Conservation (phyloP, 208 protist species). For the Blechomonas ayalai region DNA sequence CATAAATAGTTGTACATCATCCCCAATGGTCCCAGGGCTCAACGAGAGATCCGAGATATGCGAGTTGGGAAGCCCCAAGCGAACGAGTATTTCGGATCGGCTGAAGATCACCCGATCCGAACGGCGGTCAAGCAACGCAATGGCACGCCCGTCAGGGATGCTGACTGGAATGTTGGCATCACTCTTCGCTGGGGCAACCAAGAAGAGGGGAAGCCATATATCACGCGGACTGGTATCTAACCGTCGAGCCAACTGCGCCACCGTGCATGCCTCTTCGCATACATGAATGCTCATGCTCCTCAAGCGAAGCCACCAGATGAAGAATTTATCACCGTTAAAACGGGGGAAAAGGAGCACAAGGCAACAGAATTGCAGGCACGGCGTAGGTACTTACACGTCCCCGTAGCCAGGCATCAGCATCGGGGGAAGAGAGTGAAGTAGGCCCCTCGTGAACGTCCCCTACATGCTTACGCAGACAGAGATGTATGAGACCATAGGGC, state of each 20-base stretch:
- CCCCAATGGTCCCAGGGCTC: slow-evolving; percentile 18
- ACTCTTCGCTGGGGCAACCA: slow-evolving; percentile 9
- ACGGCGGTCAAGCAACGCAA: slow-evolving; percentile 25
- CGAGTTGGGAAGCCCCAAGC: slow-evolving; percentile 12
- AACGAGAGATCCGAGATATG: slow-evolving; percentile 15
- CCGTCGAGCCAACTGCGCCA: slow-evolving; percentile 20
- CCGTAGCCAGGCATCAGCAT: no score
- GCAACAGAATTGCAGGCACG: no score
- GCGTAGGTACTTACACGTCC: no score
- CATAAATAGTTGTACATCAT: slow-evolving; percentile 36
- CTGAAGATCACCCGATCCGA: slow-evolving; percentile 21
- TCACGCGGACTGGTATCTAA: slow-evolving; percentile 16
- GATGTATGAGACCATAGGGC: no score
- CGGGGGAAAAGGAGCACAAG: no score
- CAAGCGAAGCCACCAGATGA: background rate
- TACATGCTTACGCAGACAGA: no score
- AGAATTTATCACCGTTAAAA: no score
- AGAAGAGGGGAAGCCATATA: slow-evolving; percentile 52
- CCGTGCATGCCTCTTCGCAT: slow-evolving; percentile 8
- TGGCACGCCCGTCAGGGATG: slow-evolving; percentile 21
- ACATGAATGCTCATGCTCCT: slow-evolving; percentile 15
- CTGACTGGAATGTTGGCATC: slow-evolving; percentile 14
- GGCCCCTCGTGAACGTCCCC: no score
- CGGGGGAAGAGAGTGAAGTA: no score
- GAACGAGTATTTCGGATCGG: slow-evolving; percentile 19